Percentiles rank a stretch among this genome's conserved stretches.
Evolutionary conservation across 345 rosid species (phyloP).

Genomic region (Turritis glabra): DNA sequence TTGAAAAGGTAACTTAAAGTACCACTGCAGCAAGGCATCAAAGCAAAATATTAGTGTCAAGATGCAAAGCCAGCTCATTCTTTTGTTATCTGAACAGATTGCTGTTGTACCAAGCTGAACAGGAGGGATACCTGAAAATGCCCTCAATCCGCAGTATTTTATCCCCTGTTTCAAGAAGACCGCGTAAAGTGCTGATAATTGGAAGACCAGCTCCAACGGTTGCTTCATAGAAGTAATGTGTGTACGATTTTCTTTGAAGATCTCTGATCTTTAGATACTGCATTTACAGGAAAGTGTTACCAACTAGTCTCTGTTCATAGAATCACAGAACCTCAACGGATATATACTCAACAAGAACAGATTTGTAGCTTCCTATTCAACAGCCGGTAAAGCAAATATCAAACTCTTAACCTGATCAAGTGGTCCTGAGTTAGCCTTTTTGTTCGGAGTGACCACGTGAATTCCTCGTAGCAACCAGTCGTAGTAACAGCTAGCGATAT

Average conservation of each 20-base stretch:
- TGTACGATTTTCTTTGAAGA: conserved; percentile 93
- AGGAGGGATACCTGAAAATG: conserved; percentile 75
- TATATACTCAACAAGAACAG: conserved; percentile 5
- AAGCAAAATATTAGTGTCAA: conserved; percentile 12
- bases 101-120: not conserved
- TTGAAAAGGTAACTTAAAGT: conserved; percentile 96
- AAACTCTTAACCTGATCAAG: conserved; percentile 69
- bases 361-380: conserved; percentile 1
- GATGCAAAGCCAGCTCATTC: not conserved
- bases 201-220: conserved; percentile 99
- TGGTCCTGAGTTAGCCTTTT: conserved; percentile 94
- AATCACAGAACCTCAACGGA: not conserved
- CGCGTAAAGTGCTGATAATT: conserved; percentile 89
- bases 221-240: conserved; percentile 98
- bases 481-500: conserved; percentile 68
- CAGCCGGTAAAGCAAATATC: not conserved
- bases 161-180: conserved; percentile 99
- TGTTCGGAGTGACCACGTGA: conserved; percentile 92
- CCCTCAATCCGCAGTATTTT: conserved; percentile 87
- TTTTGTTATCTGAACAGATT: conserved; percentile 3
- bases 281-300: conserved; percentile 26
- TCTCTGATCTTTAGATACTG: conserved; percentile 87
- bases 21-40: conserved; percentile 59
- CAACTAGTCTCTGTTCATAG: not conserved
- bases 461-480: conserved; percentile 82